Conservation (phyloP, 257 asterid species). For the Salvia rosmarinus region DNA sequence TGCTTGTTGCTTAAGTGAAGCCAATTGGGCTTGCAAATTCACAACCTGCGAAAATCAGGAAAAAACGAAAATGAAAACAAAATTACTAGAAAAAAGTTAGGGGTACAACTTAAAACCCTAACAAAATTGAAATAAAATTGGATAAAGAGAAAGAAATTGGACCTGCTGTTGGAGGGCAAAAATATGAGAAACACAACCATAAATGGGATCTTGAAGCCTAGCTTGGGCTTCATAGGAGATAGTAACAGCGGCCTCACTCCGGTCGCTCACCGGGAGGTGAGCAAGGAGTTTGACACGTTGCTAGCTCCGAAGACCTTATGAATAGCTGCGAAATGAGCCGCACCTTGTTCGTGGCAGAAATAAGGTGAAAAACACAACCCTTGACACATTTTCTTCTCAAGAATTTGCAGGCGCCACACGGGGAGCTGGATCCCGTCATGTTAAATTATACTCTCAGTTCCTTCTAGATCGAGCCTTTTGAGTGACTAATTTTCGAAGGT, state of each 20-base stretch:
- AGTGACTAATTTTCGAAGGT: neutral
- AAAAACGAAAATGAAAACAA: neutral
- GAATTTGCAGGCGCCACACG: constrained; percentile 79
- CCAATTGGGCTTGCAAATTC: constrained; percentile 53
- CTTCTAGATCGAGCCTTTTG: neutral
- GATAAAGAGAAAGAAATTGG: neutral
- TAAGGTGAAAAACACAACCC: constrained; percentile 68
- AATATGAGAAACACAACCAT: constrained; percentile 71
- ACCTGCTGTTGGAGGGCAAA: constrained; percentile 67
- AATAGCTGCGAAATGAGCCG: constrained; percentile 53
- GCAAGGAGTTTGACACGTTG: constrained; percentile 54
- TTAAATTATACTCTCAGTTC: constrained; percentile 23
- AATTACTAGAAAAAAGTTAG: constrained; percentile 14
- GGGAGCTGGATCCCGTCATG: constrained; percentile 74
- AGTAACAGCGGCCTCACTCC: constrained; percentile 59
- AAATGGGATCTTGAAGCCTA: constrained; percentile 70
- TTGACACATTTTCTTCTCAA: constrained; percentile 61
- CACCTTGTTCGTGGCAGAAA: constrained; percentile 64
- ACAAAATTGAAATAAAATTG: neutral
- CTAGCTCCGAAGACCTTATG: constrained; percentile 65
- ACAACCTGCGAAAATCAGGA: constrained; percentile 38
- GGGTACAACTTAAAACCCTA: neutral
- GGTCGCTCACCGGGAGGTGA: constrained; percentile 55
- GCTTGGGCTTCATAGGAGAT: constrained; percentile 73
- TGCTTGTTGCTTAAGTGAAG: constrained; percentile 49